Base-by-base conservation (phyloP, 2,329 filamentous ascomycete genomes). In the Nectriaceae sp. region DNA sequence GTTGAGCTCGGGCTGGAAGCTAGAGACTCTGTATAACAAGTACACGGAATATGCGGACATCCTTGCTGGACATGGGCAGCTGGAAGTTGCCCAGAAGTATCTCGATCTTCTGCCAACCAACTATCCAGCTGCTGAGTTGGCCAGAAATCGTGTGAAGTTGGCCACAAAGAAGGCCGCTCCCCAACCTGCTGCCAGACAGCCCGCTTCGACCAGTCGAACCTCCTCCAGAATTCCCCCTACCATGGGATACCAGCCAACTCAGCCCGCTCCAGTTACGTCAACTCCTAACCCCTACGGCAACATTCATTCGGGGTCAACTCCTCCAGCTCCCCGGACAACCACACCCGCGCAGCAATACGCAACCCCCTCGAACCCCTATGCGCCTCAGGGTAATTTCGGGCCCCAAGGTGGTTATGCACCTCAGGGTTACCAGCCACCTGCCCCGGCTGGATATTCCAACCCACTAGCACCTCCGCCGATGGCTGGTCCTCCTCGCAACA, bases 41-140 rank as follows among this genome's bases (percentile, higher is more conserved):
- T 99, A 99, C 66, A 87, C 89, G 21, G 94, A 99, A 72, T 99
- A 97, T 68, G 93, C 94, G 13, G 93, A 99, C 66, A 92, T 99
- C 57, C 84, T 95, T 48, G 91, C 94, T 40, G 85, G 90, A 5
- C 90, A 97, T 64, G 94, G 95, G 11, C 89, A 95, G 61, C 75
- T 99, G 45, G 79, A 84, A 24, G 83, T 91, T 59, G 95, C 94
- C 4, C 88, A 96, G 71, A 92, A 89, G 68, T 99, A 99, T 65
- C 82, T 99, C 35, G 84, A 92, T 64, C 83, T 99, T 44, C 79
- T 99, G 39, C 94, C 94, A 15, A 75, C 79, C 35, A 84, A 85
- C 55, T 97, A 96, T 67, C 87, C 90, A 33, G 89, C 89, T 48
- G 94, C 93, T 29, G 90, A 97, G 58, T 82, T 94, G 57, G 90